A percentile compares a stretch with the other conserved stretches of the same genome.
phyloP scores from a whole-genome alignment of 2,329 filamentous ascomycete genomes.

The Penicillium sp. region DNA sequence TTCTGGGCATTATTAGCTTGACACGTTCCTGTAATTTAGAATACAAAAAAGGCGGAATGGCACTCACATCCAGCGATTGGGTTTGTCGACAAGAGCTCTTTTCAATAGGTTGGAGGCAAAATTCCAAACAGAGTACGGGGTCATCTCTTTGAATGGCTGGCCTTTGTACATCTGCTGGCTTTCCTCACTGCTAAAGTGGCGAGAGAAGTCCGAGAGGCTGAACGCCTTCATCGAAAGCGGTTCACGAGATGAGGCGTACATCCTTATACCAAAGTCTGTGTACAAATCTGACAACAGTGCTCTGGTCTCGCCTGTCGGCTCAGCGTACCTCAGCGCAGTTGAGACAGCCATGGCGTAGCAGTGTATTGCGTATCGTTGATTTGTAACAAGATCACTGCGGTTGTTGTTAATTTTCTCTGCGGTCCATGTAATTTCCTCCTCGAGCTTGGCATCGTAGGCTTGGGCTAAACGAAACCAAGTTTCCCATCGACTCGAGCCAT shows the following conservation, averaged over 20 bases:
- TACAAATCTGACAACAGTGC: constrained; percentile 60
- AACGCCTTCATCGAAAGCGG: constrained; percentile 65
- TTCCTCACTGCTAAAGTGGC: constrained; percentile 53
- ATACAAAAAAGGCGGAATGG: neutral
- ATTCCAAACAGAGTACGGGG: constrained; percentile 58
- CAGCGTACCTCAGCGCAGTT: constrained; percentile 52
- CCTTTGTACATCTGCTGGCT: constrained; percentile 52
- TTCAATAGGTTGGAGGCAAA: constrained; percentile 58
- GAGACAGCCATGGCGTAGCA: constrained; percentile 68
- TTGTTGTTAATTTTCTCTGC: constrained; percentile 88
- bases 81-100: constrained; percentile 52
- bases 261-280: constrained; percentile 60
- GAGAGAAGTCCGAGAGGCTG: constrained; percentile 54
- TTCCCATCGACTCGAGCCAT: constrained; percentile 76
- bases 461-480: constrained; percentile 85
- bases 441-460: constrained; percentile 79
- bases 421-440: constrained; percentile 81
- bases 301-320: constrained; percentile 49
- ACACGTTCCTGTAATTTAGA: neutral
- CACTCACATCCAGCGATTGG: constrained; percentile 58
- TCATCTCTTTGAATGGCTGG: constrained; percentile 52
- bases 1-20: constrained; percentile 38
- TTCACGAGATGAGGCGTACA: constrained; percentile 63
- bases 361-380: constrained; percentile 76
- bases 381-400: constrained; percentile 64